Percentiles rank a stretch among this genome's conserved stretches.
Evolutionary conservation across 441 rosid genomes (phyloP).

Genomic region (Gossypium lobatum): DNA sequence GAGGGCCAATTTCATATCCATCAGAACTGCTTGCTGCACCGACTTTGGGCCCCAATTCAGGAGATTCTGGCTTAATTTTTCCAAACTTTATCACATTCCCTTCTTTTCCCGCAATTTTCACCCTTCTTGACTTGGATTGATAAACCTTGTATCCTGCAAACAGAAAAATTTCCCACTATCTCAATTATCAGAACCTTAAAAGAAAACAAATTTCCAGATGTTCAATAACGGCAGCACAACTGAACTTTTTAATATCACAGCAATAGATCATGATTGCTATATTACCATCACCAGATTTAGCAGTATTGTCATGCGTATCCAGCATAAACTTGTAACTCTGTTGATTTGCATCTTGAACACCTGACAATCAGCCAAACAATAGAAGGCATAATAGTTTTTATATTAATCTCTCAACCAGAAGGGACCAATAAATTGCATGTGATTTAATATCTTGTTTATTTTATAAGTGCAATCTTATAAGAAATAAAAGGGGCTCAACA

Average conservation of each 20-base stretch:
- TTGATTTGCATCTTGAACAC: constrained; percentile 34
- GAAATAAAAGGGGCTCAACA: not conserved
- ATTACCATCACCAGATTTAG: constrained; percentile 31
- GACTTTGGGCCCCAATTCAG: constrained; percentile 31
- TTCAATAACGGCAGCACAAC: not conserved
- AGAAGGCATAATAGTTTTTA: not conserved
- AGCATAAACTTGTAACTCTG: constrained; percentile 30
- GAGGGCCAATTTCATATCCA: constrained; percentile 31
- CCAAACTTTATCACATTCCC: constrained; percentile 50
- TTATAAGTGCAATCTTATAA: not conserved
- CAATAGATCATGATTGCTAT: constrained; percentile 2
- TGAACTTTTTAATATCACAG: not conserved
- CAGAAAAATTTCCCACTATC: not conserved
- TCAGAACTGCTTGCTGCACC: constrained; percentile 30
- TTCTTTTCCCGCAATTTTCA: constrained; percentile 49
- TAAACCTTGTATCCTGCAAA: constrained; percentile 54
- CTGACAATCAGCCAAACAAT: constrained; percentile 24
- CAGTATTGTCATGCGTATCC: constrained; percentile 31
- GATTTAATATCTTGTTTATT: not conserved
- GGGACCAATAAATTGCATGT: not conserved
- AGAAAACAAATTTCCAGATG: not conserved
- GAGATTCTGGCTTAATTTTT: constrained; percentile 49
- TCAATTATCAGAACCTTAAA: not conserved
- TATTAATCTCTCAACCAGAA: not conserved
- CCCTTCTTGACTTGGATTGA: constrained; percentile 34